phyloP scores from a whole-genome alignment of 805 yeast species.

The Millerozyma acaciae region DNA sequence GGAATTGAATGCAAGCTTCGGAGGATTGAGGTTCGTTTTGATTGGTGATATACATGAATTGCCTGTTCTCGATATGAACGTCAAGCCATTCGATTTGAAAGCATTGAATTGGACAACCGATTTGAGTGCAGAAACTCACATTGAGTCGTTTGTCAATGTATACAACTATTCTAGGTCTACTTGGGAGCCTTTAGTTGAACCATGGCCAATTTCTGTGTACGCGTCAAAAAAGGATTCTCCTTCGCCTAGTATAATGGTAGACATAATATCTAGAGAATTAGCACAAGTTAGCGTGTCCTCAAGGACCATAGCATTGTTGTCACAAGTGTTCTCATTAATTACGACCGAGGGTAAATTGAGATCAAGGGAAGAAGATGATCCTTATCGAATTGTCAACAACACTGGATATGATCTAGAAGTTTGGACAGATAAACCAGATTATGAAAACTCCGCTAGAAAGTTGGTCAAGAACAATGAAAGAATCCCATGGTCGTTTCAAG shows the following conservation, averaged over 20 bases:
- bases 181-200: conserved; percentile 94
- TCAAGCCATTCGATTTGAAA: conserved; percentile 61
- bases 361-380: conserved; percentile 75
- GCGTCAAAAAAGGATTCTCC: conserved; percentile 49
- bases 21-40: conserved; percentile 75
- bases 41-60: conserved; percentile 90
- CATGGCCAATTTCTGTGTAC: conserved; percentile 77
- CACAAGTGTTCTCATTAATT: conserved; percentile 61
- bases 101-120: conserved; percentile 88
- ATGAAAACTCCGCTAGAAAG: conserved; percentile 19
- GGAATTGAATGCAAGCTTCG: conserved; percentile 57
- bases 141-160: conserved; percentile 67
- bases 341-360: conserved; percentile 51
- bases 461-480: conserved; percentile 45
- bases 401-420: conserved; percentile 80
- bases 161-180: conserved; percentile 86
- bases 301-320: conserved; percentile 70
- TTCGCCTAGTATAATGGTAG: conserved; percentile 51
- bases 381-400: conserved; percentile 75
- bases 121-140: conserved; percentile 59
- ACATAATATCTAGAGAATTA: conserved; percentile 67
- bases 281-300: conserved; percentile 83
- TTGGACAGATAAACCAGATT: conserved; percentile 59
- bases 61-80: conserved; percentile 76
- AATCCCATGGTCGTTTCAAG: conserved; percentile 88